Evolutionary conservation across 306 rosid genomes (phyloP), one percentile per base, ranked within the genome.

Genomic region (Arachis hypogaea): DNA sequence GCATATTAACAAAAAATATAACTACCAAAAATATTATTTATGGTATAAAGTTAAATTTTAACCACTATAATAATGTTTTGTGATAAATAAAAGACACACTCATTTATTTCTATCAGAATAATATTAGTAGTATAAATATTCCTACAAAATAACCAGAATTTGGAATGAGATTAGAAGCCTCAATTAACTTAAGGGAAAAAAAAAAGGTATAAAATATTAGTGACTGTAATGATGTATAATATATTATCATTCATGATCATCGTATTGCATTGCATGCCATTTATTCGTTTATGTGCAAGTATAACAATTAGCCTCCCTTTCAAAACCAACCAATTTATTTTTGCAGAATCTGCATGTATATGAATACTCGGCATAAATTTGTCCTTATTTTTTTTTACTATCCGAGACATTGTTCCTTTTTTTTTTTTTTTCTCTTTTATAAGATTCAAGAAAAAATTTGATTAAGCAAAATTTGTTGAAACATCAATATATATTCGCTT

Each of bases 221-320:
- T 7, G 51, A 46, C 56, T 11, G 9, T 33, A 22, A 22, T 22
- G 45, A 59, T 46, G 38, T 33, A 58, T 47, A 10, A 16, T 8
- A 30, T 59, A 72, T 36, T 47, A 38, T 14, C n/a, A 33, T 33
- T 33, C 11, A 2, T 60, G 77, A 59, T 46, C 11, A 72, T 72
- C 77, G 49, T 47, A 60, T 44, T 59, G 36, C 58, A 71, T 44
- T 59, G 46, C 58, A 71, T 43, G n/a, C 38, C 4, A 33, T 33
- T 33, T 33, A 42, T 41, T 30, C 51, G 49, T 45, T 61, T 22
- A 59, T 40, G 7, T 50, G 49, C 7, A 63, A 63, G 63, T 73
- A 58, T 54, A 51, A 51, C 51, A 73, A 51, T 63, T 63, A 54
- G 36, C 63, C 8, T 73, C 42, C 2, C 8, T 59, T 58, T 61